phyloP scores from a whole-genome alignment of 805 yeast genomes.

The Kazachstania martiniae region DNA sequence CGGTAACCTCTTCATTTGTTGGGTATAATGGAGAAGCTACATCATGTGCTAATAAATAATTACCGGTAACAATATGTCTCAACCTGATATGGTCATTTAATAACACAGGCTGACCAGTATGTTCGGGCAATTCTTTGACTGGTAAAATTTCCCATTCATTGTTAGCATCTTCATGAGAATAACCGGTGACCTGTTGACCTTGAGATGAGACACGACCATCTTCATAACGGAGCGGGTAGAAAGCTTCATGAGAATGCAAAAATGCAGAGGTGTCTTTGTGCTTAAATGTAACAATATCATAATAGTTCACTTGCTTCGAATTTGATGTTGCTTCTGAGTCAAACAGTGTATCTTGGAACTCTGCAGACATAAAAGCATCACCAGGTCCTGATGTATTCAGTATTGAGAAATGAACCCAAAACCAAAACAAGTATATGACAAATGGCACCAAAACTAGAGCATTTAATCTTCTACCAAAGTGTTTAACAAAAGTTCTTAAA shows the following conservation, averaged over 20 bases:
- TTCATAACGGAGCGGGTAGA: slow-evolving; percentile 85
- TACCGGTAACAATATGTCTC: slow-evolving; percentile 70
- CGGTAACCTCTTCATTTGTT: slow-evolving; percentile 89
- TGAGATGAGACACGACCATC: slow-evolving; percentile 93
- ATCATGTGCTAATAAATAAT: slow-evolving; percentile 79
- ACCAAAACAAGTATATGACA: slow-evolving; percentile 75
- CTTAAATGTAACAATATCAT: slow-evolving; percentile 65
- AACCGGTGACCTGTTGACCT: slow-evolving; percentile 88
- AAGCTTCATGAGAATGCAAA: slow-evolving; percentile 69
- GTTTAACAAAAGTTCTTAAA: slow-evolving; percentile 46
- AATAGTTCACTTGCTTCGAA: slow-evolving; percentile 61
- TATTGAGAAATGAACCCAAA: slow-evolving; percentile 79
- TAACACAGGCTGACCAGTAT: slow-evolving; percentile 39
- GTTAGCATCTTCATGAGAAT: slow-evolving; percentile 43
- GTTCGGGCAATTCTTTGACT: slow-evolving; percentile 33
- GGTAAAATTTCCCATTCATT: slow-evolving; percentile 87
- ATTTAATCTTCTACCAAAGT: slow-evolving; percentile 63
- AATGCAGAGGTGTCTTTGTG: slow-evolving; percentile 72
- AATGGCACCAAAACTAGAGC: slow-evolving; percentile 73
- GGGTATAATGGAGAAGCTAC: slow-evolving; percentile 90
- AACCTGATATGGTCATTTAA: slow-evolving; percentile 72
- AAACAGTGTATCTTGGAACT: slow-evolving; percentile 83
- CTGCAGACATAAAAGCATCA: slow-evolving; percentile 87
- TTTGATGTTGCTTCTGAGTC: slow-evolving; percentile 70
- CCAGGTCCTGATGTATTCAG: slow-evolving; percentile 90